These are phyloP conservation scores for Sclerotiophoma versabilis DNA, from an alignment of 2,329 filamentous ascomycete genomes.

Conservation along the genomic window DNA sequence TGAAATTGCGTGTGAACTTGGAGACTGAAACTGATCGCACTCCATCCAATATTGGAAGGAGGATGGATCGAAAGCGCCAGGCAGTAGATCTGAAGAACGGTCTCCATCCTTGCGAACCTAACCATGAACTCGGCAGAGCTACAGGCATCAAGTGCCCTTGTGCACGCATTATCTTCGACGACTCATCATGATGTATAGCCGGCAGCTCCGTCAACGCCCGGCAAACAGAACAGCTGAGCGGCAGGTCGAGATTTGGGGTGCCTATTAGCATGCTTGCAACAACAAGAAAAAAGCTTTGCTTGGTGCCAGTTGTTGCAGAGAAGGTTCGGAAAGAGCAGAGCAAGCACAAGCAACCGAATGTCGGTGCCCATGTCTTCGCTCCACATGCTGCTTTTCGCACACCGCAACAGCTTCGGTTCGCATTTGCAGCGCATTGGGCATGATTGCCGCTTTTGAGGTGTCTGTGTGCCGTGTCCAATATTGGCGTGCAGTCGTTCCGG, in stretches of 20 bases:
- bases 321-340: neutral
- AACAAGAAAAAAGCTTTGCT: neutral
- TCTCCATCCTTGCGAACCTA: neutral
- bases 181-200: slow-evolving; percentile 9
- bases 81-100: neutral
- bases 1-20: neutral
- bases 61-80: neutral
- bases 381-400: slow-evolving; percentile 29
- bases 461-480: slow-evolving; percentile 48
- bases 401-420: slow-evolving; percentile 28
- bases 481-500: slow-evolving; percentile 40
- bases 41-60: slow-evolving; percentile 12
- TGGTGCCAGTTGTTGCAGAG: neutral
- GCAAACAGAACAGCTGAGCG: neutral
- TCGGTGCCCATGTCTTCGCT: slow-evolving; percentile 14
- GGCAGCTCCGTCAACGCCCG: neutral
- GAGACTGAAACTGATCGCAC: slow-evolving; percentile 9
- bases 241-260: neutral
- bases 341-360: neutral
- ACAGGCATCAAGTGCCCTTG: neutral
- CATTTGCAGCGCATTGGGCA: slow-evolving; percentile 35
- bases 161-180: neutral
- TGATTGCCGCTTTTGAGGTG: slow-evolving; percentile 36
- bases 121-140: slow-evolving; percentile 2
- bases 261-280: neutral